Percentiles rank a stretch among this genome's conserved stretches.
These are phyloP conservation scores for Auriscalpium vulgare DNA, from an alignment of 768 basidiomycete genomes.

Conservation along the genomic window DNA sequence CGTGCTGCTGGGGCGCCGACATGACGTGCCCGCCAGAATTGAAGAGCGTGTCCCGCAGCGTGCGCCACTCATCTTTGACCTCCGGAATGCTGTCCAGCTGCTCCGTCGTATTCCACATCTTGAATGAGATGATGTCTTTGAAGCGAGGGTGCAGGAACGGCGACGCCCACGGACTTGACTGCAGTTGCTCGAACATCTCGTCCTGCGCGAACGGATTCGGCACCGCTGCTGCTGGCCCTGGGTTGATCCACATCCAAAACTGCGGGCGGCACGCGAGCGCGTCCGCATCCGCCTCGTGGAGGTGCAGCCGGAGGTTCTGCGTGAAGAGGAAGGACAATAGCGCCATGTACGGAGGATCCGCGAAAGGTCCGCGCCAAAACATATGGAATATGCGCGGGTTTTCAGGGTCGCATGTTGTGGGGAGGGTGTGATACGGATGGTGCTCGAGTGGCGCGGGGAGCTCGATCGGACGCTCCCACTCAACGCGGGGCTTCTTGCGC, in stretches of 20 bases:
- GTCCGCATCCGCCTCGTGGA: slow-evolving; percentile 40
- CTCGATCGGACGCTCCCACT: slow-evolving; percentile 50
- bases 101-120: slow-evolving; percentile 97
- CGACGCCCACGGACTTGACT: slow-evolving; percentile 85
- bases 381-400: slow-evolving; percentile 92
- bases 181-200: slow-evolving; percentile 80
- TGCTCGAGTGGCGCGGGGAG: slow-evolving; percentile 46
- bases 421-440: slow-evolving; percentile 46
- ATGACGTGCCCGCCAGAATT: slow-evolving; percentile 80
- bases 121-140: slow-evolving; percentile 88
- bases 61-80: slow-evolving; percentile 84
- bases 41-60: slow-evolving; percentile 70
- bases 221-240: slow-evolving; percentile 87
- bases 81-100: slow-evolving; percentile 90
- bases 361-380: slow-evolving; percentile 99
- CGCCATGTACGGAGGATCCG: slow-evolving; percentile 96
- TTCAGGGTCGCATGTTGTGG: slow-evolving; percentile 70
- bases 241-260: slow-evolving; percentile 98
- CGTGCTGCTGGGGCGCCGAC: slow-evolving; percentile 44
- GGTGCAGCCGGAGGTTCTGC: slow-evolving; percentile 83
- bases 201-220: slow-evolving; percentile 74
- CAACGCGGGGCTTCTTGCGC: slow-evolving; percentile 47
- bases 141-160: slow-evolving; percentile 93
- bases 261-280: slow-evolving; percentile 72
- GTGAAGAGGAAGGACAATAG: slow-evolving; percentile 95